Evolutionary conservation across 2,329 filamentous ascomycete genomes (phyloP).

Genomic region (Nakataea oryzae): DNA sequence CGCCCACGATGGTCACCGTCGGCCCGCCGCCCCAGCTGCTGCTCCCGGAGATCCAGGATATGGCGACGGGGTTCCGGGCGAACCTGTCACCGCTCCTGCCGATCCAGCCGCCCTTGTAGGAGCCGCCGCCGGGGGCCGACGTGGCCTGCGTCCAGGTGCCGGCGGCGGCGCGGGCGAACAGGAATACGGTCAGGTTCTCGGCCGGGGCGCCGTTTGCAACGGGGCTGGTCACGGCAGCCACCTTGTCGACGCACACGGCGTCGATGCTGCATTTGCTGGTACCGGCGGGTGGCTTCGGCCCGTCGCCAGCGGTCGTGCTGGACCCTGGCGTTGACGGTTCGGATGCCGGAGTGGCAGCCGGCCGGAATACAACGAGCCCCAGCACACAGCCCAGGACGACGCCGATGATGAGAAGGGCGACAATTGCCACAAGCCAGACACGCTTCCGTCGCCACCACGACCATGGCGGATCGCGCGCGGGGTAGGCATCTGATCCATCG

Average conservation of each 20-base stretch:
- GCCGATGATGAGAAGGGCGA: not conserved
- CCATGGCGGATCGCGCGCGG: too few species aligned
- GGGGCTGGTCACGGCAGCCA: not conserved
- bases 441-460: not conserved
- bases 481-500: too few species aligned
- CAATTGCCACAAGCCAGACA: not conserved
- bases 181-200: not conserved
- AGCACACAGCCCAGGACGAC: not conserved
- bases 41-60: not conserved
- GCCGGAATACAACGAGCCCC: not conserved
- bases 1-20: not conserved
- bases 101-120: not conserved
- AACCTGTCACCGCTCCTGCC: not conserved
- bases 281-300: not conserved
- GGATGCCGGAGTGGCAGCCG: not conserved
- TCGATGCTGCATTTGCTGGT: not conserved
- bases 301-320: not conserved
- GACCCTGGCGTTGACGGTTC: not conserved
- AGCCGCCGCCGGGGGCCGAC: not conserved
- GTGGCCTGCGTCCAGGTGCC: not conserved
- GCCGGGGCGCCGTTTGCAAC: not conserved
- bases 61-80: not conserved
- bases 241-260: not conserved
- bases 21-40: not conserved
- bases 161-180: not conserved